Percentiles rank a stretch among this genome's conserved stretches.
Evolutionary conservation across 257 asterid species (phyloP).

Genomic region (Mitragyna speciosa): DNA sequence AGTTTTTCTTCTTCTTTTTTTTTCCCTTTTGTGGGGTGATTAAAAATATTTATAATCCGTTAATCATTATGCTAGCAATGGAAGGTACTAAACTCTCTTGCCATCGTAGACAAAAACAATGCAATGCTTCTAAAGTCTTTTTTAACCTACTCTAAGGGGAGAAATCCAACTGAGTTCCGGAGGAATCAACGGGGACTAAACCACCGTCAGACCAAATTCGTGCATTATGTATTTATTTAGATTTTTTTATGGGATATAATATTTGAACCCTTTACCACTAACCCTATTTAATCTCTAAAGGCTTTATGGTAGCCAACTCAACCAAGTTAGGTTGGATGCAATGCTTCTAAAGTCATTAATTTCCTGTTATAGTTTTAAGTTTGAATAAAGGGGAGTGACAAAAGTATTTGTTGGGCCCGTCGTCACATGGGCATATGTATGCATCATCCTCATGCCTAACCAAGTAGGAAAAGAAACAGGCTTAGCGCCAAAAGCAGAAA

Average conservation of each 20-base stretch:
- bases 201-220: too few relatives aligned
- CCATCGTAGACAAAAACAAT: neutral
- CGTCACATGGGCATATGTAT: slow-evolving; percentile 8
- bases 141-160: too few relatives aligned
- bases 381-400: neutral
- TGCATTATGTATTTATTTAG: too few relatives aligned
- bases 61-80: neutral
- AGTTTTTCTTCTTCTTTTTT: too few relatives aligned
- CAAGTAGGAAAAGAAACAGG: neutral
- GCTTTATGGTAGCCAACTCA: too few relatives aligned
- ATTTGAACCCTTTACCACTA: too few relatives aligned
- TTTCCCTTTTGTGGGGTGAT: neutral
- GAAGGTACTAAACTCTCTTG: neutral
- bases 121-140: neutral
- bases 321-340: too few relatives aligned
- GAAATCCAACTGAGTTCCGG: too few relatives aligned
- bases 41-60: neutral
- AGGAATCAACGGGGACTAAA: too few relatives aligned
- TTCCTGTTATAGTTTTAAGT: neutral
- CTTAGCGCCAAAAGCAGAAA: neutral
- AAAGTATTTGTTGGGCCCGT: neutral
- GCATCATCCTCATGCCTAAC: neutral
- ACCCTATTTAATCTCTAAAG: too few relatives aligned
- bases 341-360: neutral
- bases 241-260: too few relatives aligned